Conservation (phyloP, 495 filamentous ascomycete genomes). For the Sporormia fimetaria region DNA sequence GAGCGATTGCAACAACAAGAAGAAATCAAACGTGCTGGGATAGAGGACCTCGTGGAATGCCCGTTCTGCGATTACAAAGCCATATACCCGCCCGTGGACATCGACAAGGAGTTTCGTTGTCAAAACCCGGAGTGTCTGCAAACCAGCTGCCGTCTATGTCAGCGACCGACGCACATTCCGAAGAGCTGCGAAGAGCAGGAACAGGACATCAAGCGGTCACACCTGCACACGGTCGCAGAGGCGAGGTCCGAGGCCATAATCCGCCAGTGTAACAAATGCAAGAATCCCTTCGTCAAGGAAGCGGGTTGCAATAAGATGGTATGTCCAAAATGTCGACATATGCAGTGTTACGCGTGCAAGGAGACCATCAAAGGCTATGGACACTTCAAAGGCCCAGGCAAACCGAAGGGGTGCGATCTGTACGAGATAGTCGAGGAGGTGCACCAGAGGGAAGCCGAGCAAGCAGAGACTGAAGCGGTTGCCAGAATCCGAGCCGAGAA, state of each 20-base stretch:
- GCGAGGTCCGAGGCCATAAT: constrained; percentile 73
- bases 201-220: constrained; percentile 50
- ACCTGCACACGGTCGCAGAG: constrained; percentile 64
- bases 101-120: constrained; percentile 66
- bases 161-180: constrained; percentile 61
- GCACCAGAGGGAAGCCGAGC: constrained; percentile 53
- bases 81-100: constrained; percentile 54
- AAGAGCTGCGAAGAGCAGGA: constrained; percentile 57
- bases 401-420: constrained; percentile 48
- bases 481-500: constrained; percentile 46
- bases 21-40: constrained; percentile 40
- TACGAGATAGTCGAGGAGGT: constrained; percentile 52
- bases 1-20: constrained; percentile 60
- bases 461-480: constrained; percentile 51
- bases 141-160: constrained; percentile 65
- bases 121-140: constrained; percentile 51
- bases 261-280: constrained; percentile 59
- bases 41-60: constrained; percentile 40
- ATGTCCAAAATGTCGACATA: constrained; percentile 49
- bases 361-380: constrained; percentile 42
- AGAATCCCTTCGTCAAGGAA: constrained; percentile 58
- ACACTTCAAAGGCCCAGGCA: constrained; percentile 43
- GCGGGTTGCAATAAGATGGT: constrained; percentile 77
- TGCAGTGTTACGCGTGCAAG: constrained; percentile 65
- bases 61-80: constrained; percentile 78